Percentiles rank a stretch among this genome's conserved stretches.
phyloP scores from a whole-genome alignment of 2,329 filamentous ascomycete genomes.

The Pezicula carpinea region DNA sequence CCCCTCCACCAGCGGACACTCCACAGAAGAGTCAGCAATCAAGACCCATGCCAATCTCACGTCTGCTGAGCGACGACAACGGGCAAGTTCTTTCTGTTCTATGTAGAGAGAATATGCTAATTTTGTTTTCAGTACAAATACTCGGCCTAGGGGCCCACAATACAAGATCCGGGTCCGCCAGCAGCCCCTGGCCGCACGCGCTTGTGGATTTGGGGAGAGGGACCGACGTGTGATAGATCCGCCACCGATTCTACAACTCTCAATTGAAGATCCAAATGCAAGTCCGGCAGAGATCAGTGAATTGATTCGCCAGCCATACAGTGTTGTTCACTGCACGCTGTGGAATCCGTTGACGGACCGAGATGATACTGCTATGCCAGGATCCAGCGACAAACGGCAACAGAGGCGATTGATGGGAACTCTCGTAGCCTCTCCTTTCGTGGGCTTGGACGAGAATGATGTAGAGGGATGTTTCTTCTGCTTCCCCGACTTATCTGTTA shows the following conservation, averaged over 20 bases:
- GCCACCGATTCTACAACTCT: conserved; percentile 74
- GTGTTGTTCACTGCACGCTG: conserved; percentile 72
- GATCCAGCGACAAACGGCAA: conserved; percentile 53
- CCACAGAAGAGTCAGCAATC: conserved; percentile 5
- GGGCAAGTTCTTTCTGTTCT: conserved; percentile 4
- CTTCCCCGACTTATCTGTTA: conserved; percentile 76
- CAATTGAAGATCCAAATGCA: conserved; percentile 53
- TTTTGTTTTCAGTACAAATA: conserved; percentile 7
- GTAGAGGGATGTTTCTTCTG: conserved; percentile 79
- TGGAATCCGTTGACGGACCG: conserved; percentile 63
- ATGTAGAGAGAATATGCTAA: conserved; percentile 7
- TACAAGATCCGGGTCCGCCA: conserved; percentile 58
- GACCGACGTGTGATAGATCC: conserved; percentile 80
- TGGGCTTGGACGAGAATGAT: conserved; percentile 68
- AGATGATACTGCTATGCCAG: conserved; percentile 68
- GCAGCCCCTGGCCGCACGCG: conserved; percentile 72
- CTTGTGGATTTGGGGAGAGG: conserved; percentile 78
- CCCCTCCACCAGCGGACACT: not conserved
- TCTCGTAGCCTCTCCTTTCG: conserved; percentile 70
- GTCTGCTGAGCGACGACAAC: conserved; percentile 16
- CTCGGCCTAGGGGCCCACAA: conserved; percentile 5
- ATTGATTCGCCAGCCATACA: conserved; percentile 56
- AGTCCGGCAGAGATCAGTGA: conserved; percentile 47
- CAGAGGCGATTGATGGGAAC: conserved; percentile 78
- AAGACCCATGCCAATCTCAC: conserved; percentile 19